These are phyloP conservation scores for Crithidia thermophila DNA, from an alignment of 208 protist species.

Conservation along the genomic window DNA sequence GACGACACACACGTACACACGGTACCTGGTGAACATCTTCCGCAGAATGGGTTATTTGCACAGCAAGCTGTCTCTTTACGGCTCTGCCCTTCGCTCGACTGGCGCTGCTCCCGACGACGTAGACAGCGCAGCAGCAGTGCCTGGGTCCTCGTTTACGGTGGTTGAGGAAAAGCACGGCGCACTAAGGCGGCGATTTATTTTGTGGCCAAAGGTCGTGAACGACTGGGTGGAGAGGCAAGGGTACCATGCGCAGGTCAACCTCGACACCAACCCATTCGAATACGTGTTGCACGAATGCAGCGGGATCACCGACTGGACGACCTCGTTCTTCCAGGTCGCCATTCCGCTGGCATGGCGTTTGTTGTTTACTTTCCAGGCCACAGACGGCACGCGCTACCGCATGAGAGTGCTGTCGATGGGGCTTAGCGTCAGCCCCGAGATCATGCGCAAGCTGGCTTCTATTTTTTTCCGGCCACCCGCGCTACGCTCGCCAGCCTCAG, in stretches of 20 bases:
- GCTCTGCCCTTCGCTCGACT: background rate
- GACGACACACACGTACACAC: conserved; percentile 17
- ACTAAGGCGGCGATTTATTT: conserved; percentile 12
- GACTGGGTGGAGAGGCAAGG: conserved; percentile 11
- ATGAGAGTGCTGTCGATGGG: conserved; percentile 30
- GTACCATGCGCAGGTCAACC: conserved; percentile 3
- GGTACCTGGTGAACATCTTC: conserved; percentile 20
- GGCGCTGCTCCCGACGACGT: conserved; percentile 2
- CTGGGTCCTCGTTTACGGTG: conserved; percentile 11
- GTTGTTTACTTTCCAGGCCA: conserved; percentile 6
- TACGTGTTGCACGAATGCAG: conserved; percentile 17
- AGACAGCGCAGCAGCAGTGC: background rate
- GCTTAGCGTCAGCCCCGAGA: conserved; percentile 28
- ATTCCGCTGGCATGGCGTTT: background rate
- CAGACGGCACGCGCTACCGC: conserved; percentile 1
- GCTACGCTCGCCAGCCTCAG: conserved; percentile 5
- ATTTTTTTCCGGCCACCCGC: conserved; percentile 18
- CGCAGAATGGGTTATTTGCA: conserved; percentile 5
- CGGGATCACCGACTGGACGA: conserved; percentile 19
- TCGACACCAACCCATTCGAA: background rate
- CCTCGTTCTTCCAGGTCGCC: conserved; percentile 23
- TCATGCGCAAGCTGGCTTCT: conserved; percentile 32
- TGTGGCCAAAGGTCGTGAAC: conserved; percentile 25
- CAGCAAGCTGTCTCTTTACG: conserved; percentile 2
- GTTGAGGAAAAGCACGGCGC: conserved; percentile 20